phyloP scores from a whole-genome alignment of 2,329 filamentous ascomycete species.

The Leptodontidium sp. region DNA sequence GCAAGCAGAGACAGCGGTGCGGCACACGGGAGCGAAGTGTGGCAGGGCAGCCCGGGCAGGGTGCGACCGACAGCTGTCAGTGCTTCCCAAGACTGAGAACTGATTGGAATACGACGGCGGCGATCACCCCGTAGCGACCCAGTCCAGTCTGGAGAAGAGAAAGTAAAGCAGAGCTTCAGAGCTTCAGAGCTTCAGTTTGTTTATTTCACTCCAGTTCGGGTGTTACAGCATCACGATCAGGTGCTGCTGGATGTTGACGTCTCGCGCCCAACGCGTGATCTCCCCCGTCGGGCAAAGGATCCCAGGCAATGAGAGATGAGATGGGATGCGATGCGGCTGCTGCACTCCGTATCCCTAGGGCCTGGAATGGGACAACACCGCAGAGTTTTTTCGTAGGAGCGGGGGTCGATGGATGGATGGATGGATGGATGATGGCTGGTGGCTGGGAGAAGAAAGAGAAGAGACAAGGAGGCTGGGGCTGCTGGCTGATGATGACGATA shows the following conservation, averaged over 20 bases:
- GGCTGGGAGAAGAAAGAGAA: constrained; percentile 8
- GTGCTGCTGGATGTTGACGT: background rate
- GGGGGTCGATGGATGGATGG: background rate
- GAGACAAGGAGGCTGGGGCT: background rate
- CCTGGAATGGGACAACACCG: background rate
- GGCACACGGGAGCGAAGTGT: background rate
- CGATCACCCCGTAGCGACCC: constrained; percentile 12
- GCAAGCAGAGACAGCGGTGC: too few species aligned
- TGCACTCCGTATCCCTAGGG: constrained; percentile 6
- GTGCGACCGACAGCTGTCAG: constrained; percentile 7
- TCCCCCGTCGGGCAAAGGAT: background rate
- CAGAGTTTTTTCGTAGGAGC: background rate
- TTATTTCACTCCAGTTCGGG: background rate
- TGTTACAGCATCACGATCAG: constrained; percentile 8
- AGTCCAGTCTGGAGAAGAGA: constrained; percentile 5
- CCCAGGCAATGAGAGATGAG: background rate
- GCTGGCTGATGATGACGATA: constrained; percentile 12
- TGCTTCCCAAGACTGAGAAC: background rate
- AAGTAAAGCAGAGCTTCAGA: background rate
- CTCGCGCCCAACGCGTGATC: background rate
- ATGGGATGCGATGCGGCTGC: constrained; percentile 11
- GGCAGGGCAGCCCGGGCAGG: background rate
- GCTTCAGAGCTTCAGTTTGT: constrained; percentile 5
- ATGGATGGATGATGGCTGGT: too few species aligned
- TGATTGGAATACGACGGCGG: background rate